A percentile compares a stretch with the other conserved stretches of the same genome.
Conservation (phyloP, 2,329 filamentous ascomycete genomes). For the Hypoxylon sp. region DNA sequence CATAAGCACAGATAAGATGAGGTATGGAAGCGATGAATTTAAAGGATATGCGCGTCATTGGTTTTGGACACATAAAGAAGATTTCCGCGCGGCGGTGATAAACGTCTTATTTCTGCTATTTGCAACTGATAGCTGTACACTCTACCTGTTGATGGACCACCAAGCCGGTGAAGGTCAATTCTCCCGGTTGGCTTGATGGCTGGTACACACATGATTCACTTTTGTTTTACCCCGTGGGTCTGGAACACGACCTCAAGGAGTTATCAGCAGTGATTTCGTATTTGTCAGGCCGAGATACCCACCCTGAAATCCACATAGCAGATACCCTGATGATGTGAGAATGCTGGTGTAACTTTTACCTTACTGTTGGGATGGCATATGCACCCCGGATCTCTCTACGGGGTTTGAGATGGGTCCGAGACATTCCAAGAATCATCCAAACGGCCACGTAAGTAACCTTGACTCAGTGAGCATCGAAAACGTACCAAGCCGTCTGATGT, state of each 20-base stretch:
- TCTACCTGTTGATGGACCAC: not conserved
- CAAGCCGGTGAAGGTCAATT: not conserved
- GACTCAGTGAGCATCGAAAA: slow-evolving; percentile 1
- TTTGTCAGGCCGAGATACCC: not conserved
- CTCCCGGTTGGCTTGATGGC: not conserved
- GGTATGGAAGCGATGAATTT: slow-evolving; percentile 40
- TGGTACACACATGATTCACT: not conserved
- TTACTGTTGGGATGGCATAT: slow-evolving; percentile 36
- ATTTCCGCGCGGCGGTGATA: slow-evolving; percentile 19
- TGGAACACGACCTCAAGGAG: not conserved
- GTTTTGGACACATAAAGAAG: slow-evolving; percentile 18
- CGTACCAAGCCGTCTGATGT: slow-evolving; percentile 19
- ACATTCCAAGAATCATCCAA: slow-evolving; percentile 3
- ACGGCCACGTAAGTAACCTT: slow-evolving; percentile 2
- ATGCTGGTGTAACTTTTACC: slow-evolving; percentile 26
- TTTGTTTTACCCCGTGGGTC: not conserved
- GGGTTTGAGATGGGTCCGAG: slow-evolving; percentile 13
- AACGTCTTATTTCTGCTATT: slow-evolving; percentile 31
- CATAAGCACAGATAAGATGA: slow-evolving; percentile 35
- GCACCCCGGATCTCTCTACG: slow-evolving; percentile 15
- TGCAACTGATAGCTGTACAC: slow-evolving; percentile 7
- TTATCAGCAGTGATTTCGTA: not conserved
- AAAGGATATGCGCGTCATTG: slow-evolving; percentile 42
- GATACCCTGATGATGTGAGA: slow-evolving; percentile 12
- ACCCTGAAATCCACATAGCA: not conserved